A percentile compares a stretch with the other conserved stretches of the same genome.
Evolutionary conservation across 2,329 filamentous ascomycete genomes (phyloP).

Genomic region (Chaetomiaceae sp.): DNA sequence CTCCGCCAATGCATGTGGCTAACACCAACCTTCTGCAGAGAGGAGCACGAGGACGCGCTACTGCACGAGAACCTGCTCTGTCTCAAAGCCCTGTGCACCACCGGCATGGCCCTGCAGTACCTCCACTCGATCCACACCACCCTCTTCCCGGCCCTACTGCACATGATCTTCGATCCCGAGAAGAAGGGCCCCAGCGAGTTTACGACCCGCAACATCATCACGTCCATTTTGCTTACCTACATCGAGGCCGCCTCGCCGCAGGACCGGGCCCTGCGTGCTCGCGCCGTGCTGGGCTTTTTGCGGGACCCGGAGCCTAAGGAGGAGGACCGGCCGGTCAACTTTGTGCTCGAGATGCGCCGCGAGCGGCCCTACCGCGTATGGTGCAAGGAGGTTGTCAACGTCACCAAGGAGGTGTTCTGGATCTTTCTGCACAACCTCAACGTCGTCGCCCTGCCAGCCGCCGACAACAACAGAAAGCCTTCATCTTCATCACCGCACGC

Average conservation of each 20-base stretch:
- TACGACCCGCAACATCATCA: slow-evolving; percentile 83
- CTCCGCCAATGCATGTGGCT: slow-evolving; percentile 9
- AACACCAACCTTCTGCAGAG: slow-evolving; percentile 46
- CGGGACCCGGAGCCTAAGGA: slow-evolving; percentile 73
- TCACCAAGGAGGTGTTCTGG: slow-evolving; percentile 98
- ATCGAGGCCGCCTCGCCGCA: slow-evolving; percentile 59
- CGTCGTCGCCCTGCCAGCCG: slow-evolving; percentile 61
- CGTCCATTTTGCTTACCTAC: slow-evolving; percentile 83
- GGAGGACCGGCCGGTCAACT: slow-evolving; percentile 69
- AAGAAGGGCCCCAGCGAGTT: slow-evolving; percentile 97
- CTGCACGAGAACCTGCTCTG: slow-evolving; percentile 90
- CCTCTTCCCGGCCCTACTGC: slow-evolving; percentile 78
- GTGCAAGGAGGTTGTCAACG: slow-evolving; percentile 86
- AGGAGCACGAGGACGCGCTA: slow-evolving; percentile 91
- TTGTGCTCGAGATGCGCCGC: slow-evolving; percentile 83
- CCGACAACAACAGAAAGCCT: slow-evolving; percentile 8
- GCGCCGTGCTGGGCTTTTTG: slow-evolving; percentile 70
- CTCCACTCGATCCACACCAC: slow-evolving; percentile 72
- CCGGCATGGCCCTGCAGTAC: slow-evolving; percentile 75
- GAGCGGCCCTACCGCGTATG: slow-evolving; percentile 86
- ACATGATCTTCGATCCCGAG: slow-evolving; percentile 94
- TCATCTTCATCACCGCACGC: neutral
- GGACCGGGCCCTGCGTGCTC: slow-evolving; percentile 63
- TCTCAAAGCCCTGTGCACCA: slow-evolving; percentile 90
- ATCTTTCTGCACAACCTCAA: slow-evolving; percentile 96